Base-by-base conservation (phyloP, 768 basidiomycete species). In the Hygrophoropsis aurantiaca region DNA sequence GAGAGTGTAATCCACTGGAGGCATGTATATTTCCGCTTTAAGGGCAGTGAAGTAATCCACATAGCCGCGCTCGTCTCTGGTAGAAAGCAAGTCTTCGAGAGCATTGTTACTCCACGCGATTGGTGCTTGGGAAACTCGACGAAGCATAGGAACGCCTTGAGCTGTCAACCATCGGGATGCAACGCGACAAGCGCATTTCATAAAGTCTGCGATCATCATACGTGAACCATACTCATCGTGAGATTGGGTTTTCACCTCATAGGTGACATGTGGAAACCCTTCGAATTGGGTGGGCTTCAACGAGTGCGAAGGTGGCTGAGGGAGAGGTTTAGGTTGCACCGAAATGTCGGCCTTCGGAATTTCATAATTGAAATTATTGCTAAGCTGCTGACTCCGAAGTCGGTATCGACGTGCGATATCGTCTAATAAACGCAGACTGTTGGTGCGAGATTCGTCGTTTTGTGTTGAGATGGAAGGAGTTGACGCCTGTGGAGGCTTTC, bases 171-270 rank as follows among this genome's bases (percentile, higher is more conserved):
- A 93, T 33, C 69, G 73, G 21, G 93, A 94, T 1, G 87, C 85
- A 1, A 84, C 73, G 2, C 85, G 81, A 40, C 82, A 84, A 0
- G 90, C 92, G 15, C 85, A 58, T 58, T 92, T 87, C 85, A 94
- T 94, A 56, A 77, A 73, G 64, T 97, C 93, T 0, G 84, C 72
- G 10, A 99, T 82, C 43, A 91, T 57, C 39, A 62, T 55, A 34
- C 79, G 76, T 15, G 86, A 53, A 20, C 83, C 81, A 2, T 34
- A 27, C 15, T 70, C 70, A 3, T 44, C 3, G 13, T 54, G 52
- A 7, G 55, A 54, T 15, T 51, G 38, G 2, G 57, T 45, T 0
- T 34, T 47, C 2, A 87, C 76, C 2, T 49, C 52, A 58, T 85
- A 89, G 5, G 52, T 56, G 16, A 78, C 62, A 16, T 65, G 53